These are phyloP conservation scores for Linaria vulgaris DNA, from an alignment of 257 asterid species.

Conservation along the genomic window DNA sequence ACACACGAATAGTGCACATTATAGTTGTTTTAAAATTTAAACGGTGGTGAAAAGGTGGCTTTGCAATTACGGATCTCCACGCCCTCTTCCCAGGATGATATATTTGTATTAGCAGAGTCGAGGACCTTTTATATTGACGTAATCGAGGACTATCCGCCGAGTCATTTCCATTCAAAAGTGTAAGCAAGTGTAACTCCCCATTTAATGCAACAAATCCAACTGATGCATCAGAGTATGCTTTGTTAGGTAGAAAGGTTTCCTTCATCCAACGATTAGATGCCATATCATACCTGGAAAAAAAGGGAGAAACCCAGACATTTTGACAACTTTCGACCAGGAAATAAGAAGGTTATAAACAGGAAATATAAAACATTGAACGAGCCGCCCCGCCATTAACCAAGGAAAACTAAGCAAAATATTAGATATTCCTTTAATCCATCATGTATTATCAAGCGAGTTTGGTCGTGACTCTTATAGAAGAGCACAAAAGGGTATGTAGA, in stretches of 20 bases:
- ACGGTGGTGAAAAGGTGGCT: slow-evolving; percentile 62
- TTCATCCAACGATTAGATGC: slow-evolving; percentile 60
- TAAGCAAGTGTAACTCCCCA: slow-evolving; percentile 67
- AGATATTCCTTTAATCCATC: background rate
- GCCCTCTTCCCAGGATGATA: slow-evolving; percentile 64
- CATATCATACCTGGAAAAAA: slow-evolving; percentile 53
- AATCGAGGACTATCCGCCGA: slow-evolving; percentile 37
- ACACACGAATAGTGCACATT: slow-evolving; percentile 66
- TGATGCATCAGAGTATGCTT: slow-evolving; percentile 45
- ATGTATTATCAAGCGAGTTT: background rate
- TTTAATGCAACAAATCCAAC: slow-evolving; percentile 77
- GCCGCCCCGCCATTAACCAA: background rate
- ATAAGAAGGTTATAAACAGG: background rate
- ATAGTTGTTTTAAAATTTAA: slow-evolving; percentile 71
- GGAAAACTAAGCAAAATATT: background rate
- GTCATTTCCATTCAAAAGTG: slow-evolving; percentile 36
- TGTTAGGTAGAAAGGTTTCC: slow-evolving; percentile 71
- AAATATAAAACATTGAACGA: background rate
- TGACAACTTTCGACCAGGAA: background rate
- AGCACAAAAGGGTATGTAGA: background rate
- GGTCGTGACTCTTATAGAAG: background rate
- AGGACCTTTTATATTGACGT: slow-evolving; percentile 61
- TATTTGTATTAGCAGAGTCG: slow-evolving; percentile 59
- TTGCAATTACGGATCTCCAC: slow-evolving; percentile 63
- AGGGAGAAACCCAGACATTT: background rate